phyloP scores from a whole-genome alignment of 2,329 filamentous ascomycete genomes.

The Venturiaceae sp. region DNA sequence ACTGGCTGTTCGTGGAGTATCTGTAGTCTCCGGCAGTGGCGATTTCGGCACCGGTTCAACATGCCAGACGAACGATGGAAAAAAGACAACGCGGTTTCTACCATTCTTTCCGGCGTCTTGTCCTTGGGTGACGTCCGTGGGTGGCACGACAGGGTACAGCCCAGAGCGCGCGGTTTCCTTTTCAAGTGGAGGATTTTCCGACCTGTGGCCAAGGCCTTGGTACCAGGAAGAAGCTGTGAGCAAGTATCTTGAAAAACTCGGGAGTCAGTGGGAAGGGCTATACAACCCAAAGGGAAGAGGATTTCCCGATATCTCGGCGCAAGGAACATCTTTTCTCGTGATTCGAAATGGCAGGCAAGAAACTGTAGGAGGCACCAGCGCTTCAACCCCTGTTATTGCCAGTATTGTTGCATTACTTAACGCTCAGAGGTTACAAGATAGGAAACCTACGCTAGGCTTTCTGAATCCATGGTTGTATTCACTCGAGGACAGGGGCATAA shows the following conservation, averaged over 20 bases:
- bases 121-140: constrained; percentile 37
- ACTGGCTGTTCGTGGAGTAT: constrained; percentile 28
- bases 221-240: constrained; percentile 5
- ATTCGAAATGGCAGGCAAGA: not conserved
- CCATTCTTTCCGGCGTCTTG: constrained; percentile 38
- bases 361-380: constrained; percentile 2
- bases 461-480: constrained; percentile 46
- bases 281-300: constrained; percentile 9
- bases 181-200: constrained; percentile 36
- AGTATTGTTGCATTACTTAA: constrained; percentile 48
- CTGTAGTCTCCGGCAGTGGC: constrained; percentile 27
- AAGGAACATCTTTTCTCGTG: not conserved
- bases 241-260: constrained; percentile 3
- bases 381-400: constrained; percentile 38
- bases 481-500: constrained; percentile 12
- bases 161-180: constrained; percentile 22
- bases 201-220: constrained; percentile 24
- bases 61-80: constrained; percentile 37
- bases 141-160: constrained; percentile 13
- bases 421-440: constrained; percentile 39
- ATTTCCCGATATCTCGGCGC: constrained; percentile 9
- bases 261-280: not conserved
- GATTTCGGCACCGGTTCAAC: constrained; percentile 29
- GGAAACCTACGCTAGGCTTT: constrained; percentile 40
- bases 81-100: constrained; percentile 31